Base-by-base conservation (phyloP, 495 filamentous ascomycete species). In the Aspergillus haitiensis region DNA sequence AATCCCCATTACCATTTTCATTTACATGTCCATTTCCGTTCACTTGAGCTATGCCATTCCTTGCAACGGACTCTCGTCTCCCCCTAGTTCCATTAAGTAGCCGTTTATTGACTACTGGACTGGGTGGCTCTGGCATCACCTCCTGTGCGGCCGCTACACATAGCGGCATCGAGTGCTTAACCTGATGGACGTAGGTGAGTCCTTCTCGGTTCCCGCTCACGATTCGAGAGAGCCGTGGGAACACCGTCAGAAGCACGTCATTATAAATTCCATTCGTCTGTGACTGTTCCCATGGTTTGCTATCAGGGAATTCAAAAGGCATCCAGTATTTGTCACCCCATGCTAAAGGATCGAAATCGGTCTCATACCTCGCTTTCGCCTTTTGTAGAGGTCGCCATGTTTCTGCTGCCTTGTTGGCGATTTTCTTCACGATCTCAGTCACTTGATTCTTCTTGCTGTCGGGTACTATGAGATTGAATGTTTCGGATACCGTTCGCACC, bases 341-440 rank as follows among this genome's bases (percentile, higher is more conserved):
- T 7, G 35, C 2, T 10, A 40, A 10, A 6, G 59, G 62, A n/a
- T 65, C 65, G 52, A 68, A 68, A 35, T 63, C 59, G 7, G 59
- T 36, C 47, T 68, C 62, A 44, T 65, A 68, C 35, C 55, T 64
- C 7, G 49, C 15, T 47, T 45, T 32, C 40, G 39, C 52, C 16
- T 57, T 44, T 36, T 68, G 62, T 32, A 68, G 44, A 10, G 57
- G 60, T 11, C 50, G 52, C 62, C 62, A 64, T 48, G 57, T 37
- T 18, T 68, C 59, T 11, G 34, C 60, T 15, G 62, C 65, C 52
- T 46, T 59, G 35, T 60, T 53, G 27, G 61, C 65, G 15, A 68
- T 60, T 5, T 65, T 59, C 16, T 56, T 40, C 32, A 68, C 36
- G 33, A 8, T 49, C 37, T 59, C 18, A 13, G 44, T 58, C 55